Conservation (phyloP, 164 flowering plant genomes). For the Amborella trichopoda region DNA sequence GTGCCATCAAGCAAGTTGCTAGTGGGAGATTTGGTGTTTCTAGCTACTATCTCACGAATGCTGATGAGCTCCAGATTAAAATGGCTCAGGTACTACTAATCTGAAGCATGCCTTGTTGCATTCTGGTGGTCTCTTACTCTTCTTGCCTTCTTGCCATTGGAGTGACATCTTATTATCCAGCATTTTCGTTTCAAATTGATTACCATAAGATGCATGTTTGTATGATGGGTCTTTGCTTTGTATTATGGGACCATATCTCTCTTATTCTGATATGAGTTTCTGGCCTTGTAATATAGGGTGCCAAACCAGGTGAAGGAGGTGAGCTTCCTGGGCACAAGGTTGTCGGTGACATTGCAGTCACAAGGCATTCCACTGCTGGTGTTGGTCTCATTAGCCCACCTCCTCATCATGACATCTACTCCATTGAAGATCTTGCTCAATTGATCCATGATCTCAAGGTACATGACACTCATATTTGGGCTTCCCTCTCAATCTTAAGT, state of each 20-base stretch:
- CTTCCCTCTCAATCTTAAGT: too few species aligned
- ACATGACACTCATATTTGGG: neutral
- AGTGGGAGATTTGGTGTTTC: conserved; percentile 99
- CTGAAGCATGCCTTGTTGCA: neutral
- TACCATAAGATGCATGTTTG: too few species aligned
- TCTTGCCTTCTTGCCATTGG: conserved; percentile 8
- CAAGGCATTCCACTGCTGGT: conserved; percentile 96
- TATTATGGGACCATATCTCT: too few species aligned
- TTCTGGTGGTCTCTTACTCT: neutral
- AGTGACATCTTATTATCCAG: too few species aligned
- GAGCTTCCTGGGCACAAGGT: conserved; percentile 99
- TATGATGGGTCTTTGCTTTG: too few species aligned
- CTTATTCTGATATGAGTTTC: too few species aligned
- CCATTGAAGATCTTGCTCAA: conserved; percentile 98
- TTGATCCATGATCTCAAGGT: conserved; percentile 98
- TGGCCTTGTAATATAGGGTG: conserved; percentile 57
- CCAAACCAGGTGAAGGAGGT: conserved; percentile 99
- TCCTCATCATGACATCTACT: conserved; percentile 99
- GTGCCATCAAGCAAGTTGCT: conserved; percentile 98
- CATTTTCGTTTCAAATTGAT: too few species aligned
- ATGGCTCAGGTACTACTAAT: conserved; percentile 87
- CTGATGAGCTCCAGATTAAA: conserved; percentile 93
- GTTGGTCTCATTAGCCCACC: conserved; percentile 99
- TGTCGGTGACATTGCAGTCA: conserved; percentile 92
- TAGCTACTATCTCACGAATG: conserved; percentile 92